These are phyloP conservation scores for Tausonia pullulans DNA, from an alignment of 1,284 basidiomycete genomes.

Conservation along the genomic window DNA sequence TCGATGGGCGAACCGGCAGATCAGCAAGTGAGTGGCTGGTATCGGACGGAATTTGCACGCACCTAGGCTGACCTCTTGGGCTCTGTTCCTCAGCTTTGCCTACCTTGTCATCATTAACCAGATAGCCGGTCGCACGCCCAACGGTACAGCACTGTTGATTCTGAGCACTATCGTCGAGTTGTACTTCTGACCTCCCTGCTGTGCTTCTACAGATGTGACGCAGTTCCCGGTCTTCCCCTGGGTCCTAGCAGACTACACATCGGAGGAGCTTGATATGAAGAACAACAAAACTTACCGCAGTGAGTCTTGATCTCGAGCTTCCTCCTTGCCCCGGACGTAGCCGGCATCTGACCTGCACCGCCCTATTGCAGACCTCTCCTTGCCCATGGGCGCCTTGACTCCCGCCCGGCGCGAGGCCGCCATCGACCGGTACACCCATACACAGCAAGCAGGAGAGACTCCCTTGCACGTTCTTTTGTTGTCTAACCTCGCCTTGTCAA, in stretches of 20 bases:
- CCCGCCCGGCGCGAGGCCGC: conserved; percentile 60
- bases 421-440: conserved; percentile 58
- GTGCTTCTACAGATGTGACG: conserved; percentile 52
- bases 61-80: background rate
- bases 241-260: conserved; percentile 78
- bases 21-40: conserved; percentile 58
- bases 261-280: conserved; percentile 57
- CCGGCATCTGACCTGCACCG: background rate
- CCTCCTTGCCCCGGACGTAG: background rate
- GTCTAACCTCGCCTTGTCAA: background rate
- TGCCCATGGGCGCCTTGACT: conserved; percentile 87
- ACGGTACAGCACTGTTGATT: conserved; percentile 36
- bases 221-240: conserved; percentile 88
- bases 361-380: conserved; percentile 41
- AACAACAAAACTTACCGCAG: conserved; percentile 61
- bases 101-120: conserved; percentile 80
- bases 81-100: conserved; percentile 49
- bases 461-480: conserved; percentile 46
- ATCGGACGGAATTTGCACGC: background rate
- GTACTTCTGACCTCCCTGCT: conserved; percentile 24
- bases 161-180: conserved; percentile 14
- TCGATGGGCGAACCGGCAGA: conserved; percentile 74
- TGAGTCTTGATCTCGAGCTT: conserved; percentile 32
- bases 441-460: conserved; percentile 67
- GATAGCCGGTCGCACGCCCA: conserved; percentile 79